These are phyloP conservation scores for Solanum clarkiae DNA, from an alignment of 257 asterid species.

Conservation along the genomic window DNA sequence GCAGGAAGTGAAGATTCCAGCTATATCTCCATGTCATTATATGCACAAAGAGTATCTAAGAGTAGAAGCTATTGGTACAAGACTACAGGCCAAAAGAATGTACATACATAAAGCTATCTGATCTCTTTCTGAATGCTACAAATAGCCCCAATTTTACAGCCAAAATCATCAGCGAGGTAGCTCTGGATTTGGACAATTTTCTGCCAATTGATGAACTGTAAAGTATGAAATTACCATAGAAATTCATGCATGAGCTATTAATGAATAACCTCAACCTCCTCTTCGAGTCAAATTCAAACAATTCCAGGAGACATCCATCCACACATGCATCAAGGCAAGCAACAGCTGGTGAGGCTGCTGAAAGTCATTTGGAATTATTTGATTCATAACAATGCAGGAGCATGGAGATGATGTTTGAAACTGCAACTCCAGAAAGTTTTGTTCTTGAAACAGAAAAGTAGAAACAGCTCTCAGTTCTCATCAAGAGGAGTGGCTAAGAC, in stretches of 20 bases:
- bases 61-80: not conserved
- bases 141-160: constrained; percentile 1
- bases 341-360: constrained; percentile 1
- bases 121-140: constrained; percentile 9
- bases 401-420: not conserved
- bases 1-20: not conserved
- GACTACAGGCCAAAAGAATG: not conserved
- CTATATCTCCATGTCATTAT: not conserved
- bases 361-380: constrained; percentile 1
- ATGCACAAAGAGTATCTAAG: not conserved
- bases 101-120: not conserved
- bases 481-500: not conserved
- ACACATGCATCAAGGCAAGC: constrained; percentile 1
- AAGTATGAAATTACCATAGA: constrained; percentile 8
- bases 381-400: not conserved
- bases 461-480: not conserved
- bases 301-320: not conserved
- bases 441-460: not conserved
- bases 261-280: not conserved
- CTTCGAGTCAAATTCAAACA: not conserved
- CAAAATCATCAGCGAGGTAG: not conserved
- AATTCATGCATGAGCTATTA: not conserved
- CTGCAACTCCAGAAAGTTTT: not conserved
- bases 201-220: not conserved
- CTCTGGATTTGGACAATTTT: not conserved